Base-by-base conservation (phyloP, 371 early-diverging fungal species). In the Umbelopsis sp. region DNA sequence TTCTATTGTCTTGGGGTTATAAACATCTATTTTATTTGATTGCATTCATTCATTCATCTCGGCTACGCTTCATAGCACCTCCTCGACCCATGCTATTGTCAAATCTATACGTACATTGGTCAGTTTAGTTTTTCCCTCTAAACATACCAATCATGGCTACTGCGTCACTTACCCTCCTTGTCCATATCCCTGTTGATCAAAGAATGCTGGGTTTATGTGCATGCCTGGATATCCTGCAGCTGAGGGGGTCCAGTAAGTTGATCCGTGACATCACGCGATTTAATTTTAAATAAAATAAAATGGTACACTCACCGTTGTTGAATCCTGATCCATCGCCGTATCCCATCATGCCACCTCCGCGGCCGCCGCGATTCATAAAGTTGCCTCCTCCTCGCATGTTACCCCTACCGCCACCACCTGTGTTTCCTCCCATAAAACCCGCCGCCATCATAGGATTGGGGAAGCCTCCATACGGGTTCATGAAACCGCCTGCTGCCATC, bases 171-270 rank as follows among this genome's bases (percentile, higher is more conserved):
- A 57, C 57, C 57, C 57, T 57, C 57, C 53, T 32, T 32, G 35
- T 57, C 57, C 57, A 35, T 57, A 57, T 29, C 66, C 66, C 37
- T 80, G 77, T 41, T 78, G 77, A 37, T 83, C 83, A 66, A 83
- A 83, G 65, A 83, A 83, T 44, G 84, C 84, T 11, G 84, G 84
- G 72, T 83, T 83, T 69, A 83, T 75, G 63, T 83, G 81, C 75
- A 80, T 79, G 53, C 81, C 80, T 63, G 74, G 74, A 37, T 53
- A 74, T 64, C 74, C 74, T 70, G 67, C 44, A 46, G 67, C 32
- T 25, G 10, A 50, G 50, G 51, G 29, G 50, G 38, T 63, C 11
- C 22, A n/a, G n/a, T 20, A 52, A 29, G 24, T 44, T 24, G 38
- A 45, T 41, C 20, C 20, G 16, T 20, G 1, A 37, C 25, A 44